Base-by-base conservation (phyloP, 345 rosid genomes). In the Xanthoceras sorbifolium region DNA sequence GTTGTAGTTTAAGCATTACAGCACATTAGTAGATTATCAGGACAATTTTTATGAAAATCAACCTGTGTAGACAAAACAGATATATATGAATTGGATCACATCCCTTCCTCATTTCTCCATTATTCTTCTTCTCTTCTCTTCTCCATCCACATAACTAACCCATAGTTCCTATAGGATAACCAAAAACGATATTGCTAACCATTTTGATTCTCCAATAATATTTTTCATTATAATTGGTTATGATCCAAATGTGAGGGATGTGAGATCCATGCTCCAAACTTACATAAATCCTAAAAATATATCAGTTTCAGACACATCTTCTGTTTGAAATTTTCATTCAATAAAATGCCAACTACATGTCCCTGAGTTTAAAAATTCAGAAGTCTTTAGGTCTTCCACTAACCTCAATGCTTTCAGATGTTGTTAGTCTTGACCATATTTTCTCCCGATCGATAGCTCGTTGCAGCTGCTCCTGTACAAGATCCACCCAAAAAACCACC, bases 391-490 rank as follows among this genome's bases (percentile, higher is more conserved):
- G 28, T 63, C 77, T 66, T 48, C 64, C 32, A 80, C 88, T 80
- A 82, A 96, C 98, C 98, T 96, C 97, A 28, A 96, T 96, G 80
- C 97, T 96, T 85, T 93, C 99, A 50, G 97, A 91, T 48, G 99
- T 92, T 72, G 94, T 87, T 69, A 96, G 77, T 83, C 93, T 93
- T 54, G 99, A 88, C 99, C 99, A 96, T 86, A 96, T 93, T 86
- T 85, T 93, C 87, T 96, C 99, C 84, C 99, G 88, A 86, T 88
- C 97, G 71, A 93, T 84, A 80, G 99, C 98, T 75, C 44, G 90
- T 74, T 88, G 94, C 70, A 96, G 88, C 85, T 92, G 97, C 79
- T 88, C 88, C 82, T 92, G 98, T 64, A 93, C 83, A 74, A 96
- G 97, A 89, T 93, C 89, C 50, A 96, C 94, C 99, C 99, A 96